phyloP scores from a whole-genome alignment of 176 grass and related monocot genomes.

The Typha latifolia region DNA sequence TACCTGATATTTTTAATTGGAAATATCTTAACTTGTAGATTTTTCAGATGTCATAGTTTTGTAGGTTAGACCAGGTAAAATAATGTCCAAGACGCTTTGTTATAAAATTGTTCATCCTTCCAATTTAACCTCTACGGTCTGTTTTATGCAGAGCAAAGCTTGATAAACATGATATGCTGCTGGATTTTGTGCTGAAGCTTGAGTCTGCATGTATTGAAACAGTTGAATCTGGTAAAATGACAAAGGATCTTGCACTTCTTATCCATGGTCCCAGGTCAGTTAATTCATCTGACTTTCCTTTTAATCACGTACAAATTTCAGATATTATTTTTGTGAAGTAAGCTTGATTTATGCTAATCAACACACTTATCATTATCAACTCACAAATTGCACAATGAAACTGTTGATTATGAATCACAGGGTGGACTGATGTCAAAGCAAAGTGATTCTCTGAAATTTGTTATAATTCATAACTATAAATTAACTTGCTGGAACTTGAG shows the following conservation, averaged over 20 bases:
- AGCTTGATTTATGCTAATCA: no score
- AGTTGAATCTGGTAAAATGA: constrained; percentile 93
- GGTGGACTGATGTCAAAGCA: no score
- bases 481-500: no score
- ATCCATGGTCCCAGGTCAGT: constrained; percentile 83
- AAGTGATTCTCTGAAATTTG: no score
- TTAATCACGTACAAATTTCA: not conserved
- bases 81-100: not conserved
- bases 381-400: no score
- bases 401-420: no score
- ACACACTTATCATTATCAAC: no score
- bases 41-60: not conserved
- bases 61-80: not conserved
- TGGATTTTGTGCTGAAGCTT: constrained; percentile 72
- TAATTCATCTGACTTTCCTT: not conserved
- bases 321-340: no score
- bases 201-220: constrained; percentile 85
- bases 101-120: not conserved
- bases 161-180: constrained; percentile 59
- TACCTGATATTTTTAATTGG: constrained; percentile 9
- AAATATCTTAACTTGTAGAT: not conserved
- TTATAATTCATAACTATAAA: no score
- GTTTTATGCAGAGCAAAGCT: constrained; percentile 69
- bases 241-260: constrained; percentile 95
- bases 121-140: constrained; percentile 1